phyloP scores from a whole-genome alignment of 495 filamentous ascomycete genomes.

The Talaromyces adpressus region DNA sequence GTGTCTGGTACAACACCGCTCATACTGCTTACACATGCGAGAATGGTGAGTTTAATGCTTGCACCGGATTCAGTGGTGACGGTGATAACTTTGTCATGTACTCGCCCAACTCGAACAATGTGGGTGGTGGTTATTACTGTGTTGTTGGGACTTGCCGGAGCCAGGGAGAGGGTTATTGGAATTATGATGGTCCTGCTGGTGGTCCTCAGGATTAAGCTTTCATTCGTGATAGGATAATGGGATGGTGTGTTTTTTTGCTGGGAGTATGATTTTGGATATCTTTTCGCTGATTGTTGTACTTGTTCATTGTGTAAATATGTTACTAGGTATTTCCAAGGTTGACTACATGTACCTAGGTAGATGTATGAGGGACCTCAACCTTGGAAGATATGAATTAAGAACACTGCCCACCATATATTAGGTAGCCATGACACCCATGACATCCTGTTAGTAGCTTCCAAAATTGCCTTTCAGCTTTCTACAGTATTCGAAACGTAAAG shows the following conservation, averaged over 20 bases:
- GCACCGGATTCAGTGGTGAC: not conserved
- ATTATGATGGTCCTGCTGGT: constrained; percentile 10
- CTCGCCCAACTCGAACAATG: constrained; percentile 10
- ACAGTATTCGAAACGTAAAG: not conserved
- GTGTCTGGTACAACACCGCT: constrained; percentile 14
- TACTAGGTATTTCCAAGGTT: no score
- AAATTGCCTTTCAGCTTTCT: no score
- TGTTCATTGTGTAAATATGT: not conserved
- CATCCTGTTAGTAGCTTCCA: no score
- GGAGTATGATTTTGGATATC: not conserved
- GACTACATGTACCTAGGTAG: no score
- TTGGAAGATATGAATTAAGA: not conserved
- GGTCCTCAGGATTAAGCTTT: not conserved
- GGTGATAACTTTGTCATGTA: not conserved
- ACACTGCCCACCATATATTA: no score
- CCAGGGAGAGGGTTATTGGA: constrained; percentile 10
- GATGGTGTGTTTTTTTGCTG: not conserved
- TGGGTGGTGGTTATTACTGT: constrained; percentile 13
- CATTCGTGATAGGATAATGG: not conserved
- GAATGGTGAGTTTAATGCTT: constrained; percentile 1
- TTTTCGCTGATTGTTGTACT: not conserved
- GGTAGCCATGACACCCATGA: no score
- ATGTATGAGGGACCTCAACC: not conserved
- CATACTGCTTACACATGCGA: constrained; percentile 12
- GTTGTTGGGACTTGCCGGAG: constrained; percentile 10